phyloP scores from a whole-genome alignment of 202 grass and related monocot genomes.

The Brachypodium distachyon region DNA sequence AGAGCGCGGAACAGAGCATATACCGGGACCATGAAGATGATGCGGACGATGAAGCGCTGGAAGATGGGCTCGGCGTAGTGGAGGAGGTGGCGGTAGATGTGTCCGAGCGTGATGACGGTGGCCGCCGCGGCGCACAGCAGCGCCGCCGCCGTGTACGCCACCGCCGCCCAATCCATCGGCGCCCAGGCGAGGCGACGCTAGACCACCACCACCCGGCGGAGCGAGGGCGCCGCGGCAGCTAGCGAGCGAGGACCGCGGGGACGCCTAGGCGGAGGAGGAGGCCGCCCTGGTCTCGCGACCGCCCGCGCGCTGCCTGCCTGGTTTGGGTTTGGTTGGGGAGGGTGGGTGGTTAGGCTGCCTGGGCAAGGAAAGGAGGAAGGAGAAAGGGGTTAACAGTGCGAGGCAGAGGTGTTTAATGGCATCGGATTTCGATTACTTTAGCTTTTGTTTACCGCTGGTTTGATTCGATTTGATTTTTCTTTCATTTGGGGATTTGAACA shows the following conservation, averaged over 20 bases:
- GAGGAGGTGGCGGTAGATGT: slow-evolving; percentile 91
- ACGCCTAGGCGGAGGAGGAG: not conserved
- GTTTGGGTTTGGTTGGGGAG: not conserved
- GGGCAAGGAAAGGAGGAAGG: not conserved
- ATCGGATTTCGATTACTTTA: not conserved
- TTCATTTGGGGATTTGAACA: slow-evolving; percentile 13
- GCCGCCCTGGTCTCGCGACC: not conserved
- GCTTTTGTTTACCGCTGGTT: not conserved
- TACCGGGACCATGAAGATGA: slow-evolving; percentile 94
- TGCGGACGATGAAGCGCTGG: slow-evolving; percentile 92
- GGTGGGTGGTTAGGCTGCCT: not conserved
- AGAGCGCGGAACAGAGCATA: not conserved
- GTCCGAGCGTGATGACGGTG: slow-evolving; percentile 54
- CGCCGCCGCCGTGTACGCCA: slow-evolving; percentile 61
- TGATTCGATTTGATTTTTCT: not conserved
- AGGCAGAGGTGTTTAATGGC: slow-evolving; percentile 5
- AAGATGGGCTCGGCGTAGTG: slow-evolving; percentile 76
- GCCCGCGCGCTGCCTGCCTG: not conserved
- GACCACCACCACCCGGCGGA: not conserved
- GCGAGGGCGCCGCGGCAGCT: not conserved
- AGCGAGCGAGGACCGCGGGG: too few species aligned
- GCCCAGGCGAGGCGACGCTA: not conserved
- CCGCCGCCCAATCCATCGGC: slow-evolving; percentile 63
- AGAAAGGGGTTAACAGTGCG: slow-evolving; percentile 37
- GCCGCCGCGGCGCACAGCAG: slow-evolving; percentile 79